Evolutionary conservation across 1,284 basidiomycete genomes (phyloP).

Genomic region (Boletus sp.): DNA sequence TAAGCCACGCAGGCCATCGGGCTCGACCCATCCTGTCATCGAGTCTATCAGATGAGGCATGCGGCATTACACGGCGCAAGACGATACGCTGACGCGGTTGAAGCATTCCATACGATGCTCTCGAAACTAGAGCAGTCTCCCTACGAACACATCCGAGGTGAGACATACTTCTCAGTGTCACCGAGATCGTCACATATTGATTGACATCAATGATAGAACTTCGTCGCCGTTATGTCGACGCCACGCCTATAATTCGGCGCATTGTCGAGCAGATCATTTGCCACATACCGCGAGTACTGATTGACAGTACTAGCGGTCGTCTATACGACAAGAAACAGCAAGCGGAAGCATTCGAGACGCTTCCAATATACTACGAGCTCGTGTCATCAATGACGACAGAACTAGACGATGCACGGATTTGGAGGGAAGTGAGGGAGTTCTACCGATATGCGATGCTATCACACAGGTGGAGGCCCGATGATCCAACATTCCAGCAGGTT

Average conservation of each 20-base stretch:
- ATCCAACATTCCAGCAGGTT: conserved; percentile 7
- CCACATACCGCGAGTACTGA: background rate
- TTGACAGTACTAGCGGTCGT: background rate
- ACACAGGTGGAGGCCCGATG: conserved; percentile 3
- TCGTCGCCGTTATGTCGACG: background rate
- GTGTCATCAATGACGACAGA: conserved; percentile 1
- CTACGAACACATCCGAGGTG: background rate
- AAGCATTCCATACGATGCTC: conserved; percentile 2
- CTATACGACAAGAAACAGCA: conserved; percentile 4
- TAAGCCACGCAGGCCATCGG: background rate
- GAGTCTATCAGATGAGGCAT: conserved; percentile 1
- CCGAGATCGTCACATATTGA: background rate
- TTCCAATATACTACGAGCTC: conserved; percentile 1
- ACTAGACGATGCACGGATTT: background rate
- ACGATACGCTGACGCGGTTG: background rate
- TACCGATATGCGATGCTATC: conserved; percentile 11
- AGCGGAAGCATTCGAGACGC: background rate
- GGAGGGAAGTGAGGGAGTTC: background rate
- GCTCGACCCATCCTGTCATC: background rate
- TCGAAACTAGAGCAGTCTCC: background rate
- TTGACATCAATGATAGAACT: background rate
- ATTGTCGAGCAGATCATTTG: background rate
- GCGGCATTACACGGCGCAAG: background rate
- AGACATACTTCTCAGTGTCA: background rate
- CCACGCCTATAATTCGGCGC: background rate